phyloP scores from a whole-genome alignment of 2,329 filamentous ascomycete genomes.

The Penicillium sp. region DNA sequence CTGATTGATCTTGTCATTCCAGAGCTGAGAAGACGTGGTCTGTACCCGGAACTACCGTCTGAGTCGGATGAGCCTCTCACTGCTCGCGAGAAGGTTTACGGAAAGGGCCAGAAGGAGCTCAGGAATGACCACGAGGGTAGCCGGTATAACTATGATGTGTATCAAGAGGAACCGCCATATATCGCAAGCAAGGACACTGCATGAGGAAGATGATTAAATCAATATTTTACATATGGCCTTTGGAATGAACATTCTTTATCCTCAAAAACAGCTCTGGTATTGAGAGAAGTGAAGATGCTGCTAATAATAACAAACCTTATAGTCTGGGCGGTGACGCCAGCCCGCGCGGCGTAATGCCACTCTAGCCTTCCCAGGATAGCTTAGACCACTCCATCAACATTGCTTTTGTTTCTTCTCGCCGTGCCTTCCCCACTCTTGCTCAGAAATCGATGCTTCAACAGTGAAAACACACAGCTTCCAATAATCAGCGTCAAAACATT shows the following conservation, averaged over 20 bases:
- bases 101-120: constrained; percentile 58
- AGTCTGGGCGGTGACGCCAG: constrained; percentile 15
- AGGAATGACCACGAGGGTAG: constrained; percentile 62
- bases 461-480: constrained; percentile 7
- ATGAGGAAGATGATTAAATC: neutral
- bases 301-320: neutral
- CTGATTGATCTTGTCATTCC: constrained; percentile 53
- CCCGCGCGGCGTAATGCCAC: constrained; percentile 36
- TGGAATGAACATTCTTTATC: neutral
- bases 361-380: constrained; percentile 42
- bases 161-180: constrained; percentile 54
- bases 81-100: constrained; percentile 63
- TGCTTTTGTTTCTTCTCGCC: constrained; percentile 13
- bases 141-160: constrained; percentile 64
- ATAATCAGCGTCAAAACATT: neutral
- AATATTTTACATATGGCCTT: neutral
- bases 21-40: constrained; percentile 46
- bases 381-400: constrained; percentile 21
- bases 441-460: constrained; percentile 18
- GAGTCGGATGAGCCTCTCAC: constrained; percentile 40
- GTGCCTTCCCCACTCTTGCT: constrained; percentile 9
- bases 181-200: constrained; percentile 8
- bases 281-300: neutral
- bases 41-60: constrained; percentile 42
- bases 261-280: neutral